Evolutionary conservation across 768 basidiomycete species (phyloP).

Genomic region (Leccinum barrowsii): DNA sequence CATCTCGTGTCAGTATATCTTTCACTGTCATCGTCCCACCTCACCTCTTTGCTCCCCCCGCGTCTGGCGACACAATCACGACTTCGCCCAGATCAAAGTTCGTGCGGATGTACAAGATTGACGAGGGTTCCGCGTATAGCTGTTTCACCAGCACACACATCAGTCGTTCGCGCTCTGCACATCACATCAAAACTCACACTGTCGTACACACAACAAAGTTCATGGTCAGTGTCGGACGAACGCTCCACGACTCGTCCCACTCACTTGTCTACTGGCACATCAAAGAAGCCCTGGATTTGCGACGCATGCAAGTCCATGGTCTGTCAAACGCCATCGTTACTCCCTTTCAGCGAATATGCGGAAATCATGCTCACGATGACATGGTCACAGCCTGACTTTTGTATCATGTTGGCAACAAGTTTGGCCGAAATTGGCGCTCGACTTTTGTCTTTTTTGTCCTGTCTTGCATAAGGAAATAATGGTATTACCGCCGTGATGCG

Average conservation of each 20-base stretch:
- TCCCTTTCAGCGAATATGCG: background rate
- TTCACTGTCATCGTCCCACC: background rate
- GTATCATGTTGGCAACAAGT: slow-evolving; percentile 96
- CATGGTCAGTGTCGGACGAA: slow-evolving; percentile 14
- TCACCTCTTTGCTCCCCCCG: slow-evolving; percentile 96
- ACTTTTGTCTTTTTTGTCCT: slow-evolving; percentile 99
- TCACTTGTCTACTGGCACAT: slow-evolving; percentile 99
- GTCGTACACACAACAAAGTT: slow-evolving; percentile 4
- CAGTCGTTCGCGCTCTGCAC: slow-evolving; percentile 12
- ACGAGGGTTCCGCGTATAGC: slow-evolving; percentile 95
- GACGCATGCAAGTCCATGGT: slow-evolving; percentile 99
- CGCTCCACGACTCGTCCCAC: slow-evolving; percentile 32
- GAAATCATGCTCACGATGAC: slow-evolving; percentile 70
- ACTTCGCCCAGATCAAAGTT: slow-evolving; percentile 82
- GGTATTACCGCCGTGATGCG: slow-evolving; percentile 98
- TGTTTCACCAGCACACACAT: slow-evolving; percentile 29
- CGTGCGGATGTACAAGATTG: slow-evolving; percentile 90
- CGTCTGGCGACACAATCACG: slow-evolving; percentile 97
- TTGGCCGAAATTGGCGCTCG: slow-evolving; percentile 97
- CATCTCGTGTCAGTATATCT: slow-evolving; percentile 14
- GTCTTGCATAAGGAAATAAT: slow-evolving; percentile 93
- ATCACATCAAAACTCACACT: slow-evolving; percentile 45
- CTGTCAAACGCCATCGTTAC: slow-evolving; percentile 36
- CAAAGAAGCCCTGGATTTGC: slow-evolving; percentile 99
- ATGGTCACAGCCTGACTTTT: slow-evolving; percentile 91